phyloP scores from a whole-genome alignment of 495 filamentous ascomycete genomes.

The Tuber brumale region DNA sequence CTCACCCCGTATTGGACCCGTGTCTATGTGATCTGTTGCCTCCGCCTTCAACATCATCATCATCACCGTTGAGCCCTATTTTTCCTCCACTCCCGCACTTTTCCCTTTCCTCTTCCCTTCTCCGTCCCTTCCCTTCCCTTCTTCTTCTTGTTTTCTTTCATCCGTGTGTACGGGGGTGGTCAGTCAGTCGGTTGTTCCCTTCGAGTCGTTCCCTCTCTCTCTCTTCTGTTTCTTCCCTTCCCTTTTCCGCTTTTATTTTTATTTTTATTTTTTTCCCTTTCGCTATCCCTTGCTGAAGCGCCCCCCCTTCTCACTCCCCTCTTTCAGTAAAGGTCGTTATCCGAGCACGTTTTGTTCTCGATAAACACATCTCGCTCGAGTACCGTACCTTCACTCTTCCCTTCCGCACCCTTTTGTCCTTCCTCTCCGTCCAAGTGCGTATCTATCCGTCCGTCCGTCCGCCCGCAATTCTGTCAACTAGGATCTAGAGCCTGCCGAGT shows the following conservation, averaged over 20 bases:
- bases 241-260: slow-evolving; percentile 10
- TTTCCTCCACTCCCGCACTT: slow-evolving; percentile 4
- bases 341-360: slow-evolving; percentile 18
- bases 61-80: background rate
- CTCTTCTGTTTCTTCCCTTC: slow-evolving; percentile 23
- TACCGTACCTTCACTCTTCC: slow-evolving; percentile 21
- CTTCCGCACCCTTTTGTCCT: slow-evolving; percentile 13
- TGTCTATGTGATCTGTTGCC: background rate
- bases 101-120: background rate
- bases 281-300: slow-evolving; percentile 4
- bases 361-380: slow-evolving; percentile 9
- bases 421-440: slow-evolving; percentile 9
- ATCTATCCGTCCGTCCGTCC: slow-evolving; percentile 11
- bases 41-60: slow-evolving; percentile 1
- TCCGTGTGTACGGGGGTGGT: slow-evolving; percentile 13
- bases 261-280: slow-evolving; percentile 2
- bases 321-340: slow-evolving; percentile 22
- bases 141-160: slow-evolving; percentile 26
- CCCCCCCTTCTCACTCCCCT: slow-evolving; percentile 4
- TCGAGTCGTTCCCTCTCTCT: slow-evolving; percentile 8
- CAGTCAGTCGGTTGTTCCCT: background rate
- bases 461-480: slow-evolving; percentile 13
- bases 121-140: slow-evolving; percentile 14
- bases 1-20: background rate
- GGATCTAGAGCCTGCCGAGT: slow-evolving; percentile 8